Evolutionary conservation across 805 yeast species (phyloP).

Genomic region (Schizosaccharomyces lindneri): DNA sequence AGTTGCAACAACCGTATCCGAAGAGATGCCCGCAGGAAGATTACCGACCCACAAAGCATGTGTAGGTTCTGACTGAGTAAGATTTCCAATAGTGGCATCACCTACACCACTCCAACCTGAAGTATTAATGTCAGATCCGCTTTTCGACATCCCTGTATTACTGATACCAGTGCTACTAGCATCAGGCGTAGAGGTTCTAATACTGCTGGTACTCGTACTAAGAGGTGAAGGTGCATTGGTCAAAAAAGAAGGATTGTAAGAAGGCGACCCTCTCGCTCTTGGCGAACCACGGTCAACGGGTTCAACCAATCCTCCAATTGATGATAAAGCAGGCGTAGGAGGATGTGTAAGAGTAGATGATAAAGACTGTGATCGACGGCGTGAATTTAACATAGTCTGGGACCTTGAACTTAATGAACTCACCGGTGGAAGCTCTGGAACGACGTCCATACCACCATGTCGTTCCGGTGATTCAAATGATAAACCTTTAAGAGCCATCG

Average conservation of each 20-base stretch:
- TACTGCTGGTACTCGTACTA: not conserved
- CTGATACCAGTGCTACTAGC: not conserved
- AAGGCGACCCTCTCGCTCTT: not conserved
- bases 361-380: not conserved
- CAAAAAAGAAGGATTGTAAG: not conserved
- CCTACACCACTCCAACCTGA: not conserved
- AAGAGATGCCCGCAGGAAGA: constrained; percentile 35
- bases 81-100: not conserved
- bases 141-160: not conserved
- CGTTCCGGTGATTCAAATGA: not conserved
- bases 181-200: not conserved
- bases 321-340: not conserved
- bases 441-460: not conserved
- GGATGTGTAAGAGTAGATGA: not conserved
- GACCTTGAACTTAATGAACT: not conserved
- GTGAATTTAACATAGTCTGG: not conserved
- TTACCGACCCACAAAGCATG: constrained; percentile 57
- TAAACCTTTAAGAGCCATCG: not conserved
- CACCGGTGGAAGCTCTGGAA: not conserved
- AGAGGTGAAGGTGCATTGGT: not conserved
- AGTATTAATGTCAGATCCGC: not conserved
- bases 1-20: constrained; percentile 34
- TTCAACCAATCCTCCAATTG: not conserved
- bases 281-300: not conserved
- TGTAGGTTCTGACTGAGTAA: constrained; percentile 24